Evolutionary conservation across 2,329 filamentous ascomycete species (phyloP).

Genomic region (Pseudocercospora vitis): DNA sequence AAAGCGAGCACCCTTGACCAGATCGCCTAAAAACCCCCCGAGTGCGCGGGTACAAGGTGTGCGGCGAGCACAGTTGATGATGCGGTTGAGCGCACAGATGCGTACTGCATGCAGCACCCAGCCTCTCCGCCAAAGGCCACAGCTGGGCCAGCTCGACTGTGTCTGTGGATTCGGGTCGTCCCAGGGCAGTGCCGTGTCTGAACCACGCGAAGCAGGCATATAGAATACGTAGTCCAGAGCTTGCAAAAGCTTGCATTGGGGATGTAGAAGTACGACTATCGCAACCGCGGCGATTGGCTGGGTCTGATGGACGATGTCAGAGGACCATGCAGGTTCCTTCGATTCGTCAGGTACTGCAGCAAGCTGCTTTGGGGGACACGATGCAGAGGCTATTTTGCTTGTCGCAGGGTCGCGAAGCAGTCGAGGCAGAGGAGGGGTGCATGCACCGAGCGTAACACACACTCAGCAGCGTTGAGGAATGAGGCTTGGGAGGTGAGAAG

Average conservation of each 20-base stretch:
- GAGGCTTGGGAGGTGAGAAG: background rate
- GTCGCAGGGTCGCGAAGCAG: constrained; percentile 1
- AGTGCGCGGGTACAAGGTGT: constrained; percentile 1
- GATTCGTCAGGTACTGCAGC: constrained; percentile 10
- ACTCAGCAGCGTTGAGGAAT: background rate
- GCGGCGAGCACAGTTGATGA: constrained; percentile 1
- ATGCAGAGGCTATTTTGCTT: constrained; percentile 12
- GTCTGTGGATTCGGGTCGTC: constrained; percentile 1
- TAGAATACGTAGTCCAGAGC: constrained; percentile 14
- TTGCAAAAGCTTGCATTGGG: constrained; percentile 19
- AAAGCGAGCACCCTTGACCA: background rate
- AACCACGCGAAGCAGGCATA: constrained; percentile 9
- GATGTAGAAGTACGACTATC: constrained; percentile 5
- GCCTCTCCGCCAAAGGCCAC: constrained; percentile 7
- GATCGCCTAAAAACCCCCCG: background rate
- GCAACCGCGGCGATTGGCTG: constrained; percentile 10
- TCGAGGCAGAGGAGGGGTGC: background rate
- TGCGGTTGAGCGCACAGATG: constrained; percentile 4
- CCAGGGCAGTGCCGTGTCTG: constrained; percentile 1
- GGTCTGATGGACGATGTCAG: background rate
- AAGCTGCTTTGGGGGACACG: constrained; percentile 8
- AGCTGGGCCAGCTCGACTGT: constrained; percentile 2
- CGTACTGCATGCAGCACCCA: constrained; percentile 7
- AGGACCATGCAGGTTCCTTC: constrained; percentile 9
- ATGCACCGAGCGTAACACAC: background rate